Base-by-base conservation (phyloP, 129 eudicot genomes). In the Apium graveolens region DNA sequence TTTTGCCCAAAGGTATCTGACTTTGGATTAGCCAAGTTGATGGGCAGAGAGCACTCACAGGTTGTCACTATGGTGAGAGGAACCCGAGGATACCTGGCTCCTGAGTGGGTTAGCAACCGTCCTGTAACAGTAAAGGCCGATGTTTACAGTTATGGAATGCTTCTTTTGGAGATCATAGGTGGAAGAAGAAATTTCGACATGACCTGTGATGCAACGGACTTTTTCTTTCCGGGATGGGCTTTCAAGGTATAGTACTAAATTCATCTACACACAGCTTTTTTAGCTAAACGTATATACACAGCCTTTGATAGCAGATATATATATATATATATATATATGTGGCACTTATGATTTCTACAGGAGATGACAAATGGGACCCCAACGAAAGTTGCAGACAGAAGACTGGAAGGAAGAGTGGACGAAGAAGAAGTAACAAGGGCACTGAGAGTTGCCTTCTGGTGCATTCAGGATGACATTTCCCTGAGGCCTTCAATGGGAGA, bases 201-300 rank as follows among this genome's bases (percentile, higher is more conserved):
- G 96, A 82, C 79, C 66, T 95, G 42, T 76, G 92, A 95, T 76
- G 95, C 90, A 5, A 88, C 90, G 48, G 87, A 89, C 37, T 95
- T 95, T 90, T 95, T 95, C 48, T 95, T 79, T 76, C 99, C 99
- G 5, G 99, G 99, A 39, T 92, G 99, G 99, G 99, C 99, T 35
- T 95, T 85, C 83, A 92, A 95, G 98, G 98, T 91, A 85, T 21
- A 48, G 1, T 24, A 74, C n/a, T 44, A 44, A 70, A 70, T 18
- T 70, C 38, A 70, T 0, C 27, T 24, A 35, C 24, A 18, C 27
- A 13, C 34, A 38, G 29, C 53, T 53, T 21, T 7, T 37, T 71
- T 38, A 5, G 44, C 21, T 68, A 78, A 16, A 29, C 17, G 66
- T 43, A 5, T 18, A n/a, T 78, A 41, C 65, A 57, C n/a, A 41